phyloP scores from a whole-genome alignment of 2,329 filamentous ascomycete species.

The Botryosphaeria dothidea region DNA sequence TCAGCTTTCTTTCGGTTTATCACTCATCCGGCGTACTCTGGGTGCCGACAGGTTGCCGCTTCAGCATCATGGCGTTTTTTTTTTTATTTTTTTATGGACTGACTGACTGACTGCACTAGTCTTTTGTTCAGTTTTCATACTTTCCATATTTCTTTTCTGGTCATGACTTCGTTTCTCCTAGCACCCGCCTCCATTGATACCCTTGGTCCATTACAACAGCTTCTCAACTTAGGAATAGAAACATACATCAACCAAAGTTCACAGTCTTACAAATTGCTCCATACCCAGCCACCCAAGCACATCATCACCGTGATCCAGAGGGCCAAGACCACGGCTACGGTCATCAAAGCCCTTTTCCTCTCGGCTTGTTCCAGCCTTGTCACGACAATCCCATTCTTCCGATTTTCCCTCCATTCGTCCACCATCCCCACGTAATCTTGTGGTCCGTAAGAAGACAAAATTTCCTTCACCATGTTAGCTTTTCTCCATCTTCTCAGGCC shows the following conservation, averaged over 20 bases:
- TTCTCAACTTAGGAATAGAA: neutral
- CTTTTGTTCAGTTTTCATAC: no score
- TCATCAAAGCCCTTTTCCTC: neutral
- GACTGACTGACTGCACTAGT: no score
- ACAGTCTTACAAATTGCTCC: neutral
- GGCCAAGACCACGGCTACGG: neutral
- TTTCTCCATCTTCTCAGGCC: constrained; percentile 24
- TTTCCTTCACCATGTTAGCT: constrained; percentile 26
- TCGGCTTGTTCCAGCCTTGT: no score
- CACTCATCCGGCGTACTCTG: no score
- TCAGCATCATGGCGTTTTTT: no score
- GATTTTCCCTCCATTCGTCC: constrained; percentile 24
- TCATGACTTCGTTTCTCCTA: neutral
- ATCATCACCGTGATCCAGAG: neutral
- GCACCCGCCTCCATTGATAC: neutral
- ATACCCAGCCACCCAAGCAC: neutral
- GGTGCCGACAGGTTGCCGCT: no score
- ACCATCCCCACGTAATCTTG: constrained; percentile 30
- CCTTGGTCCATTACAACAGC: neutral
- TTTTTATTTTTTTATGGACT: no score
- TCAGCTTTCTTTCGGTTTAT: no score
- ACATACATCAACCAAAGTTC: neutral
- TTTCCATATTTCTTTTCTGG: neutral
- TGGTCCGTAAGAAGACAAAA: constrained; percentile 28
- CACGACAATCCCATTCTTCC: neutral